phyloP scores from a whole-genome alignment of 2,329 filamentous ascomycete species.

The Colletotrichum tanaceti region DNA sequence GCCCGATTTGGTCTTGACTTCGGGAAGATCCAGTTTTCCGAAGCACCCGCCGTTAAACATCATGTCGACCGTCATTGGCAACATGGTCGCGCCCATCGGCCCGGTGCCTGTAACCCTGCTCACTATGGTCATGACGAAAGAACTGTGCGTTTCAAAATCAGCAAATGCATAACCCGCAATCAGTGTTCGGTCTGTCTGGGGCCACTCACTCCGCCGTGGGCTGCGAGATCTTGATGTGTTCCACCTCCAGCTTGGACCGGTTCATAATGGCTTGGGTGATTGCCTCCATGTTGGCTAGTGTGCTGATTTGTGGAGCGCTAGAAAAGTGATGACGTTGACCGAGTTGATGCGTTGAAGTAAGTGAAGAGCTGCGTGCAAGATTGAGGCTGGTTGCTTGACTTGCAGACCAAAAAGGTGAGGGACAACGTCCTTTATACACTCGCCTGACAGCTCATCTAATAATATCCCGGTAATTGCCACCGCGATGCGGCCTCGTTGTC shows the following conservation, averaged over 20 bases:
- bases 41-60: conserved; percentile 47
- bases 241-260: conserved; percentile 46
- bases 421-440: conserved; percentile 27
- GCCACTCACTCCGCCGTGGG: conserved; percentile 47
- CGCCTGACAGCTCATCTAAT: conserved; percentile 13
- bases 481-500: conserved; percentile 5
- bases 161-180: neutral
- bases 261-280: conserved; percentile 47
- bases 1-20: conserved; percentile 46
- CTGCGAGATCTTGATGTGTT: conserved; percentile 47
- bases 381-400: neutral
- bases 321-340: conserved; percentile 28
- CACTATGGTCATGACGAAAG: conserved; percentile 48
- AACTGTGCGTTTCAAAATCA: conserved; percentile 42
- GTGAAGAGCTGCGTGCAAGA: conserved; percentile 11
- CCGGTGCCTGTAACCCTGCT: conserved; percentile 48
- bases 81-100: conserved; percentile 47
- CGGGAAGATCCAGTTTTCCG: conserved; percentile 48
- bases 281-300: conserved; percentile 44
- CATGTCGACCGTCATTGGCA: conserved; percentile 47
- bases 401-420: neutral
- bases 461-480: conserved; percentile 26
- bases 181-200: neutral
- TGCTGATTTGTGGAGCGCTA: conserved; percentile 17
- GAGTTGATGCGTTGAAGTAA: conserved; percentile 6